These are phyloP conservation scores for Fonsecaea pugnacius DNA, from an alignment of 2,329 filamentous ascomycete genomes.

Conservation along the genomic window DNA sequence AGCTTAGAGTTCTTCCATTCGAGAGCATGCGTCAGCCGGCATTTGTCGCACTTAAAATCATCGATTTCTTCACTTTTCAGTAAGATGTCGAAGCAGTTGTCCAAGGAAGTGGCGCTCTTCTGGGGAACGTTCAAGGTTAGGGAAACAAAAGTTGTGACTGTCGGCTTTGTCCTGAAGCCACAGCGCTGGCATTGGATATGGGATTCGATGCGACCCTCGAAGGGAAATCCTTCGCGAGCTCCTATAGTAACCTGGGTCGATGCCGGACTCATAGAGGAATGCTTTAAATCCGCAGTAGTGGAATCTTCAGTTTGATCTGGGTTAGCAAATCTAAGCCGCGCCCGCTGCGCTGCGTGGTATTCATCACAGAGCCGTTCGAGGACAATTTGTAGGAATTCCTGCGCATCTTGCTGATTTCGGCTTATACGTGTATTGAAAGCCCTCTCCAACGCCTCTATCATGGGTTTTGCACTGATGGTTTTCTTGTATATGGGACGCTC, in stretches of 20 bases:
- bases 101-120: conserved; percentile 76
- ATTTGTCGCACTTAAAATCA: conserved; percentile 94
- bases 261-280: conserved; percentile 32
- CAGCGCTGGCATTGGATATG: conserved; percentile 92
- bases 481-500: conserved; percentile 93
- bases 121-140: conserved; percentile 91
- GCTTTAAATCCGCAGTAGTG: conserved; percentile 45
- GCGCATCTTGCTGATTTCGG: conserved; percentile 93
- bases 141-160: conserved; percentile 84
- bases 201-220: conserved; percentile 91
- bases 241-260: conserved; percentile 45
- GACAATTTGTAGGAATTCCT: conserved; percentile 94
- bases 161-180: conserved; percentile 83
- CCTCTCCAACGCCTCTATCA: conserved; percentile 79
- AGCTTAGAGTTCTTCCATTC: conserved; percentile 66
- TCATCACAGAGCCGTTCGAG: conserved; percentile 92
- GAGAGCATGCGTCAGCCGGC: conserved; percentile 80
- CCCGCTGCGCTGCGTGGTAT: conserved; percentile 81
- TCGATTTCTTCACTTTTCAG: conserved; percentile 96
- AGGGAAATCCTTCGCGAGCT: conserved; percentile 74
- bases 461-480: conserved; percentile 83
- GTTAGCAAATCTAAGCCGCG: conserved; percentile 55
- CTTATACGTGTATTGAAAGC: conserved; percentile 91
- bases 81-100: conserved; percentile 87
- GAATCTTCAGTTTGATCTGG: conserved; percentile 38